phyloP scores from a whole-genome alignment of 371 early-diverging fungal genomes.

The Mortierella sp. region DNA sequence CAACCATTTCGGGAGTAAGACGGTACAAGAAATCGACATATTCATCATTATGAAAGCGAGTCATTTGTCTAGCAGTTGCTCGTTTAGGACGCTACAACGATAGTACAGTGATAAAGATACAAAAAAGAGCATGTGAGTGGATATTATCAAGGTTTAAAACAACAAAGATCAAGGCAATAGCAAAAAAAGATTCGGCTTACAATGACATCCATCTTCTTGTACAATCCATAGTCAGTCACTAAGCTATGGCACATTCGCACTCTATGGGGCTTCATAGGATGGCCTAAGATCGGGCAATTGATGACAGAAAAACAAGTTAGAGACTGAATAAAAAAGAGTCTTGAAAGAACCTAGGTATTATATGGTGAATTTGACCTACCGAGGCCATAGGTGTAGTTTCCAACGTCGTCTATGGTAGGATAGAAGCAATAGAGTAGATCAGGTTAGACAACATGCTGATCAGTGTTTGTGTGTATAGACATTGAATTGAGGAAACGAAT shows the following conservation, averaged over 20 bases:
- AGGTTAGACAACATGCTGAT: neutral
- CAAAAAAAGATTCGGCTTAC: no score
- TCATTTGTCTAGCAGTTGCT: conserved; percentile 94
- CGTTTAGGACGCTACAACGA: conserved; percentile 79
- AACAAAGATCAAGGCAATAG: no score
- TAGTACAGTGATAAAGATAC: neutral
- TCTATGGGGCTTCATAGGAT: conserved; percentile 99
- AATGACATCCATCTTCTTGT: conserved; percentile 94
- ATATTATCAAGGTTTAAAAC: neutral
- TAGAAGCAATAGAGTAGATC: neutral
- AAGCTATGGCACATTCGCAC: conserved; percentile 98
- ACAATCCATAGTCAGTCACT: conserved; percentile 96
- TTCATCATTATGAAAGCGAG: conserved; percentile 99
- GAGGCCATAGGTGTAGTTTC: conserved; percentile 56
- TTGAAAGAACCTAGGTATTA: neutral
- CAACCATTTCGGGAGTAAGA: conserved; percentile 94
- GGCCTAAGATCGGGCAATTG: conserved; percentile 64
- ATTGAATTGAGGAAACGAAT: neutral
- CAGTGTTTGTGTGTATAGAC: neutral
- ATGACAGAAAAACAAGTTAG: neutral
- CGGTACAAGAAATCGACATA: conserved; percentile 98
- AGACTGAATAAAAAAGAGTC: neutral
- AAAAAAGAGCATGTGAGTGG: neutral
- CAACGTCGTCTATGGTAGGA: conserved; percentile 42
- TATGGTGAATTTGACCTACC: conserved; percentile 17